Conservation (phyloP, 2,329 filamentous ascomycete genomes). For the Orbilia oligospora region DNA sequence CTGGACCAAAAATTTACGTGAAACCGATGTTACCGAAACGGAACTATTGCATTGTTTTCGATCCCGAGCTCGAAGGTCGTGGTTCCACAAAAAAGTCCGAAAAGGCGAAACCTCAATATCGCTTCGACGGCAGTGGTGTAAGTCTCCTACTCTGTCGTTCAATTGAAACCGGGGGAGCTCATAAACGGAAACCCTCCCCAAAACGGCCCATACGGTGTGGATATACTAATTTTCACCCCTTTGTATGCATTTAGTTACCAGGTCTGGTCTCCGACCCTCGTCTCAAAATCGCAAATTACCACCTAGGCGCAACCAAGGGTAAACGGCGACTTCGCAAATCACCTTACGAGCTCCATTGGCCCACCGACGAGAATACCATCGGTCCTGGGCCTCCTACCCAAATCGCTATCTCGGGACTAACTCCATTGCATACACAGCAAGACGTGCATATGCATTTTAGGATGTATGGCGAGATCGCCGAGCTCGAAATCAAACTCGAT, state of each 20-base stretch:
- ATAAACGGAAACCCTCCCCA: not conserved
- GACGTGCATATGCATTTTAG: constrained; percentile 83
- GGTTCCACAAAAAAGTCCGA: constrained; percentile 72
- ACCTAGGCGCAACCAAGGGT: constrained; percentile 75
- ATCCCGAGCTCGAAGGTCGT: constrained; percentile 75
- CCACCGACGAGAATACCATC: constrained; percentile 87
- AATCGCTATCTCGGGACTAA: constrained; percentile 95
- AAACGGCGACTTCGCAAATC: constrained; percentile 80
- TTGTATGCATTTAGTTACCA: constrained; percentile 72
- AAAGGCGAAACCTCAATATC: constrained; percentile 69
- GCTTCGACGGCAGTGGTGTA: constrained; percentile 71
- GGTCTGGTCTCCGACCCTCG: constrained; percentile 88
- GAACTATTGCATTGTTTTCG: constrained; percentile 74
- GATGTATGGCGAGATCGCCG: constrained; percentile 86
- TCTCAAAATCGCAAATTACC: constrained; percentile 76
- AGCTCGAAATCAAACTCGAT: constrained; percentile 94
- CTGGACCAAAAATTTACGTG: constrained; percentile 60
- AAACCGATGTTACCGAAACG: constrained; percentile 71
- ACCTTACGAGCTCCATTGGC: constrained; percentile 85
- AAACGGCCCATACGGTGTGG: not conserved
- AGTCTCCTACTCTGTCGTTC: constrained; percentile 64
- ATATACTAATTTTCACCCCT: constrained; percentile 64
- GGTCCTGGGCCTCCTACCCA: constrained; percentile 91
- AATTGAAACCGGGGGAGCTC: constrained; percentile 12
- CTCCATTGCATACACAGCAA: constrained; percentile 85